Base-by-base conservation (phyloP, 345 rosid genomes). In the Salix caprea region DNA sequence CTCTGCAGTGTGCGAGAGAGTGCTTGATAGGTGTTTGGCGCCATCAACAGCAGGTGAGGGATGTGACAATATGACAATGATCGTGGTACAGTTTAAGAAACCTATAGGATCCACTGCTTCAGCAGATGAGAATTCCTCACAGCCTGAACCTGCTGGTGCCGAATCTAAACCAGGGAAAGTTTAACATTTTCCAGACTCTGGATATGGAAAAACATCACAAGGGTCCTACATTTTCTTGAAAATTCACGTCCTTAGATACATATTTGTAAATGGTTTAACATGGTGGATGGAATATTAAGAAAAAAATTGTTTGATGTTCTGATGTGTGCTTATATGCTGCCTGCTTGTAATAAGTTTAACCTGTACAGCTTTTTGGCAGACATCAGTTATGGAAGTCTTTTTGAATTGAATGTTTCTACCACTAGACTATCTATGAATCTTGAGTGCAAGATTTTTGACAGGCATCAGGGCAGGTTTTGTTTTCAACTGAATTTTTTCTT, bases 31-130 rank as follows among this genome's bases (percentile, higher is more conserved):
- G 81, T 96, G 99, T 78, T 83, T 96, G 73, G 97, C 99, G 37
- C 98, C 99, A 65, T 88, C 90, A 10, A 92, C 96, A 9, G 84
- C 87, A 32, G 77, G 98, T 16, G 98, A 96, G 85, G 99, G 98
- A 76, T 92, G 99, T 71, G 99, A 96, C 85, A 94, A 96, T 80
- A 96, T 96, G 99, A 96, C 99, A 52, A 96, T 96, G 97, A 89
- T 93, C 83, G 80, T 92, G 87, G 95, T 96, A 70, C 98, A 90
- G 80, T 90, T 96, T 85, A 92, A 90, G 88, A 96, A 92, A 77
- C 88, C 90, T 19, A 44, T 84, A 72, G 75, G 78, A 73, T 50
- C 81, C 18, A 5, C 65, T 9, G 65, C 75, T 30, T 80, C 86
- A 32, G 66, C 77, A 2, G 85, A 81, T 13, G 80, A 81, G 76